Conservation (phyloP, 2,329 filamentous ascomycete species). For the Cercospora sojina region DNA sequence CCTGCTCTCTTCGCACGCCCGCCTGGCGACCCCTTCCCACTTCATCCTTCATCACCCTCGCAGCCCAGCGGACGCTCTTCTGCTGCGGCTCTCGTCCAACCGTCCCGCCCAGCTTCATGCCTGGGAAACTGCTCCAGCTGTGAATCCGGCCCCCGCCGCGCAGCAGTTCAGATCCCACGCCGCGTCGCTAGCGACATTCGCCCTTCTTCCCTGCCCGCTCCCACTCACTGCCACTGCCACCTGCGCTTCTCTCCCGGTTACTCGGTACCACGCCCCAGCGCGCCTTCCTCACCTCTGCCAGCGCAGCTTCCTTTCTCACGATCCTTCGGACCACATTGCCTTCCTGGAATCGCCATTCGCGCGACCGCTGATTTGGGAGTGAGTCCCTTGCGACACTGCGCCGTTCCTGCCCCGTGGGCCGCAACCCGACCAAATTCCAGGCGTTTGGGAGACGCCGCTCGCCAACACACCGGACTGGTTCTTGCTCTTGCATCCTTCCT, state of each 20-base stretch:
- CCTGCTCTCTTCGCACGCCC: background rate
- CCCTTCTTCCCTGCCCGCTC: background rate
- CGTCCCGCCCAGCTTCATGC: background rate
- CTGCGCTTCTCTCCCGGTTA: background rate
- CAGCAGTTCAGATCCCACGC: background rate
- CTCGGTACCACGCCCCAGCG: background rate
- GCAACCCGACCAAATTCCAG: slow-evolving; percentile 11
- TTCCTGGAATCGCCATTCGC: background rate
- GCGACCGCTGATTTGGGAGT: slow-evolving; percentile 7
- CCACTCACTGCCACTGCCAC: background rate
- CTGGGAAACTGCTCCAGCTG: background rate
- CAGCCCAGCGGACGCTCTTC: background rate
- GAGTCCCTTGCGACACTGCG: slow-evolving; percentile 14
- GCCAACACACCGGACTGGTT: slow-evolving; percentile 20
- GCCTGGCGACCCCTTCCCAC: background rate
- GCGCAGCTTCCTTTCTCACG: background rate
- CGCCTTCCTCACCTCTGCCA: background rate
- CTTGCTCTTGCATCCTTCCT: slow-evolving; percentile 11
- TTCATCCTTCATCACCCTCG: background rate
- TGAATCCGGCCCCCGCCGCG: background rate
- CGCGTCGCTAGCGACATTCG: background rate
- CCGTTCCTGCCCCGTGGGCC: slow-evolving; percentile 11
- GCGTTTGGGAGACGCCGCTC: slow-evolving; percentile 10
- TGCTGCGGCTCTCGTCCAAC: background rate
- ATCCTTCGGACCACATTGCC: background rate